phyloP scores from a whole-genome alignment of 2,329 filamentous ascomycete species.

The Rasamsonia emersonii region DNA sequence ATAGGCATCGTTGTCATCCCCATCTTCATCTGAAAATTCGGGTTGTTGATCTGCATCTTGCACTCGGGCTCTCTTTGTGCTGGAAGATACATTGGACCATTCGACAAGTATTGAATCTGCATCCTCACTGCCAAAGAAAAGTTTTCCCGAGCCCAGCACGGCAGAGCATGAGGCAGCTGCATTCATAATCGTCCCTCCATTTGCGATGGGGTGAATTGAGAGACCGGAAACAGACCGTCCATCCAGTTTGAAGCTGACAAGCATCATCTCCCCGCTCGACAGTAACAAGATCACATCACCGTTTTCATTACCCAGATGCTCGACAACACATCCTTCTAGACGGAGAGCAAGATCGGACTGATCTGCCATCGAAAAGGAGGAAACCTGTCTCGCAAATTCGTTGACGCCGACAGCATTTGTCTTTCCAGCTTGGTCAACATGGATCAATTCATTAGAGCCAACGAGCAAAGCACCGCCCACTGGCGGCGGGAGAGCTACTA shows the following conservation, averaged over 20 bases:
- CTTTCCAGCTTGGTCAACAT: conserved; percentile 93
- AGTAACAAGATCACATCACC: conserved; percentile 81
- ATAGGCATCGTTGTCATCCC: conserved; percentile 52
- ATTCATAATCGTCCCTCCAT: conserved; percentile 55
- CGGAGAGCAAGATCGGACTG: conserved; percentile 73
- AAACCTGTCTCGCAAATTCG: conserved; percentile 72
- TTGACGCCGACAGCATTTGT: conserved; percentile 90
- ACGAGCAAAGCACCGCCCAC: conserved; percentile 83
- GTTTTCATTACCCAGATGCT: conserved; percentile 64
- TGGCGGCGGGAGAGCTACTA: conserved; percentile 74
- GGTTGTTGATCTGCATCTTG: conserved; percentile 44
- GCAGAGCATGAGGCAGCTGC: conserved; percentile 61
- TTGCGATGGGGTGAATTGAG: conserved; percentile 56
- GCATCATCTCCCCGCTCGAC: conserved; percentile 62
- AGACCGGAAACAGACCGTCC: conserved; percentile 86
- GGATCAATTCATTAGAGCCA: conserved; percentile 83
- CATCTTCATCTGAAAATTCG: conserved; percentile 52
- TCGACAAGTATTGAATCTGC: conserved; percentile 73
- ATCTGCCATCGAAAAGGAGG: conserved; percentile 75
- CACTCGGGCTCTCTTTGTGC: conserved; percentile 51
- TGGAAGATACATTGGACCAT: conserved; percentile 61
- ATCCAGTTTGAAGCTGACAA: conserved; percentile 77
- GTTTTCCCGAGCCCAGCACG: conserved; percentile 54
- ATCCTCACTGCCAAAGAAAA: conserved; percentile 83
- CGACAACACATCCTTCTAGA: conserved; percentile 71